Evolutionary conservation across 208 protist species (phyloP), one percentile per base, ranked within the genome.

Genomic region (Crithidia brevicula): DNA sequence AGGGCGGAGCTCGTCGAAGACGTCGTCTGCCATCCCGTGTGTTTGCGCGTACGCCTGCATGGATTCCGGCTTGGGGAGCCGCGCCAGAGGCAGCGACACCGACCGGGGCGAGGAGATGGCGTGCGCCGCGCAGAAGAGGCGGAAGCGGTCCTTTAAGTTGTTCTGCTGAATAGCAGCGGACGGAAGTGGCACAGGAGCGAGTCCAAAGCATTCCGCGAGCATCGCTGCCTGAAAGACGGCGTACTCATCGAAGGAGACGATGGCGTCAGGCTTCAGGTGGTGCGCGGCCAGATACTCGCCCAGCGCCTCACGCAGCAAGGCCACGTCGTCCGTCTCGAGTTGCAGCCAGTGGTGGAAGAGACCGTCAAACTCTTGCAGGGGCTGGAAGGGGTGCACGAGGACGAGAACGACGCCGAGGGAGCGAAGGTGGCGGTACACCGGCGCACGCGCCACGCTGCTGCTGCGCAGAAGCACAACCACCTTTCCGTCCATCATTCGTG

Each of bases 241-340:
- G 72, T 93, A 95, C 79, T 95, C 89, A 59, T 95, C 89, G 64
- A 93, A 92, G 2, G 87, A 90, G 1, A 95, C 67, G n/a, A 91
- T 73, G 3, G 85, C 89, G n/a, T 88, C 81, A 0, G 83, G 52
- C 2, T 8, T 28, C 3, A 89, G 53, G 11, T 27, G n/a, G 8
- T 30, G 67, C 9, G 30, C 31, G 1, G 33, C 25, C 4, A 89
- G 53, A 42, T 92, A 85, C 4, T 15, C 36, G 2, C 10, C n/a
- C 33, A 92, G 63, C 2, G 73, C 72, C 11, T 27, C 33, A 13
- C 61, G 31, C 20, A 94, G 67, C 13, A 28, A 49, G 2, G 30
- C 67, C 31, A 81, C 72, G 51, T 90, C 75, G 68, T 81, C 23
- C 3, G 89, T 94, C 50, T 92, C 89, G 10, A 67, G 51, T 15